Evolutionary conservation across 2,329 filamentous ascomycete species (phyloP).

Genomic region (Exophiala aquamarina): DNA sequence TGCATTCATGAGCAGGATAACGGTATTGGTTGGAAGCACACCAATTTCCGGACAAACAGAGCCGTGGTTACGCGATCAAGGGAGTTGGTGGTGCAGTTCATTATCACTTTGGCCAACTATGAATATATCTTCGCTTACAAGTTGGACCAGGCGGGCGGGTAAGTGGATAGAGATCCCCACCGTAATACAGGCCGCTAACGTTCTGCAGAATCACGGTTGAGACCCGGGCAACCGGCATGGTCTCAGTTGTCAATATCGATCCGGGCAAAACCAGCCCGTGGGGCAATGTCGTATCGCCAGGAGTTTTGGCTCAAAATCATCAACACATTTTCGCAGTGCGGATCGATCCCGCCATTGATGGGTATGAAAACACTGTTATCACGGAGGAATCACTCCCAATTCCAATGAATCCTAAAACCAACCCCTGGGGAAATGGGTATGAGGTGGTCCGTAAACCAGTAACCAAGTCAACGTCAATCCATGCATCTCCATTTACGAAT

Average conservation of each 20-base stretch:
- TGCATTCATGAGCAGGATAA: constrained; percentile 70
- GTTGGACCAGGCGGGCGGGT: constrained; percentile 61
- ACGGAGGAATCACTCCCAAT: constrained; percentile 55
- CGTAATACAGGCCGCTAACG: constrained; percentile 48
- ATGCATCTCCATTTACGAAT: constrained; percentile 51
- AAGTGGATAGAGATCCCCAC: no score
- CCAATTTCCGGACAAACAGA: constrained; percentile 64
- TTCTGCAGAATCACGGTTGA: constrained; percentile 53
- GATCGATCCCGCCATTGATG: constrained; percentile 65
- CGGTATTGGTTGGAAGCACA: constrained; percentile 70
- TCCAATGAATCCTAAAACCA: constrained; percentile 52
- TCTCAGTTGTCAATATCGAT: constrained; percentile 62
- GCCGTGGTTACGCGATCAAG: constrained; percentile 62
- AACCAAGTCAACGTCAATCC: constrained; percentile 47
- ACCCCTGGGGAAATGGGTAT: constrained; percentile 64
- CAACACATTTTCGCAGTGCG: constrained; percentile 69
- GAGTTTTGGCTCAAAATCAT: constrained; percentile 66
- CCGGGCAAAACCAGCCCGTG: constrained; percentile 54
- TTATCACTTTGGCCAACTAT: constrained; percentile 69
- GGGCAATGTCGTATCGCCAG: constrained; percentile 64
- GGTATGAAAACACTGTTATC: constrained; percentile 53
- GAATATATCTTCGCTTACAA: constrained; percentile 67
- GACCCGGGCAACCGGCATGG: constrained; percentile 65
- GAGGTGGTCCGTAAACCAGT: constrained; percentile 52
- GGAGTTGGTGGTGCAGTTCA: constrained; percentile 65